These are phyloP conservation scores for Coniochaeta sp. DNA, from an alignment of 2,329 filamentous ascomycete species.

Conservation along the genomic window DNA sequence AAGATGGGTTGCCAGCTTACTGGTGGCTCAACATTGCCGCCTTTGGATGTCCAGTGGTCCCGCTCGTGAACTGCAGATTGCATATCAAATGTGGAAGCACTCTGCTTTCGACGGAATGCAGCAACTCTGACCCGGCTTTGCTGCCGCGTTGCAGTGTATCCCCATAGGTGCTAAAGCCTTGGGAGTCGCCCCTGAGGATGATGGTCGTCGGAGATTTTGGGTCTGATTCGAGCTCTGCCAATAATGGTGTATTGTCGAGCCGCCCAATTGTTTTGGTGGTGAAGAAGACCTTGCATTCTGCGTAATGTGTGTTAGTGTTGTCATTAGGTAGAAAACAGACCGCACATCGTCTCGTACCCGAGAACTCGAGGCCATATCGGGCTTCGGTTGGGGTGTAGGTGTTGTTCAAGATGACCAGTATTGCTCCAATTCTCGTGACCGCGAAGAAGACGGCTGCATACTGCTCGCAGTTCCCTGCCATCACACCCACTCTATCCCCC, in stretches of 20 bases:
- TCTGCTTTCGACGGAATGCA: slow-evolving; percentile 45
- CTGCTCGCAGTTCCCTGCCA: slow-evolving; percentile 75
- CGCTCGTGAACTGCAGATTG: slow-evolving; percentile 69
- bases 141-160: slow-evolving; percentile 47
- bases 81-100: slow-evolving; percentile 61
- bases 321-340: not conserved
- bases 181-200: slow-evolving; percentile 49
- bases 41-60: slow-evolving; percentile 67
- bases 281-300: slow-evolving; percentile 67
- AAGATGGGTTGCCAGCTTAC: slow-evolving; percentile 28
- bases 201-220: slow-evolving; percentile 43
- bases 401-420: slow-evolving; percentile 74
- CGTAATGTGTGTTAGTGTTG: not conserved
- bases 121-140: slow-evolving; percentile 36
- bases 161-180: slow-evolving; percentile 51
- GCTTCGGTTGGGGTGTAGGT: slow-evolving; percentile 71
- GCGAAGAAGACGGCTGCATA: slow-evolving; percentile 73
- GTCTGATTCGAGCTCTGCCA: slow-evolving; percentile 43
- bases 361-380: slow-evolving; percentile 63
- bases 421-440: slow-evolving; percentile 57
- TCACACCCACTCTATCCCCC: slow-evolving; percentile 66
- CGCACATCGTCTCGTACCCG: slow-evolving; percentile 37
- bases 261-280: slow-evolving; percentile 63
- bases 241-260: slow-evolving; percentile 53
- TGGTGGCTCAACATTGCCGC: slow-evolving; percentile 69